A percentile compares a stretch with the other conserved stretches of the same genome.
Conservation (phyloP, 1,139 yeast genomes). For the Geotrichum histeridarum region DNA sequence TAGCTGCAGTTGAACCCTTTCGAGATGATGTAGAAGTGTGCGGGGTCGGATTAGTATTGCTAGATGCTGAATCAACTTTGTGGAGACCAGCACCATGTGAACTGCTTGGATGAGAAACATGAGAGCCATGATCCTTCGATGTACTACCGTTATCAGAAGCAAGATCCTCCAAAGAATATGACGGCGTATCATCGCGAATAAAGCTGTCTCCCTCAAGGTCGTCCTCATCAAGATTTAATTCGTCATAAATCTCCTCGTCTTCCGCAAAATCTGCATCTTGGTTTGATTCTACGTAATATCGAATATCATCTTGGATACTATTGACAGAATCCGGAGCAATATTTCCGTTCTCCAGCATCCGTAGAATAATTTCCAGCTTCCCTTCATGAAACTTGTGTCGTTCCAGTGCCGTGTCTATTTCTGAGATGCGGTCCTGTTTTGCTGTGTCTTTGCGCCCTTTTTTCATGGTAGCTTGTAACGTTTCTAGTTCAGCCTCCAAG, state of each 20-base stretch:
- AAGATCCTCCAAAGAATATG: slow-evolving; percentile 36
- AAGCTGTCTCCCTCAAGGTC: slow-evolving; percentile 43
- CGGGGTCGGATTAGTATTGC: neutral
- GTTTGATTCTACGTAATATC: slow-evolving; percentile 88
- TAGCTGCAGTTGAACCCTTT: slow-evolving; percentile 27
- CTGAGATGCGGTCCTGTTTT: slow-evolving; percentile 56
- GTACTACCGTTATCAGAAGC: slow-evolving; percentile 33
- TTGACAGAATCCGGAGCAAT: slow-evolving; percentile 77
- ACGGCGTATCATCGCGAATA: slow-evolving; percentile 32
- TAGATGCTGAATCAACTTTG: neutral
- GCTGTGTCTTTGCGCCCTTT: slow-evolving; percentile 54
- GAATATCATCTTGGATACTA: slow-evolving; percentile 82
- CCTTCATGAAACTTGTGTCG: slow-evolving; percentile 77
- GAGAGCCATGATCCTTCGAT: slow-evolving; percentile 4
- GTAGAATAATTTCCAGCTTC: slow-evolving; percentile 70
- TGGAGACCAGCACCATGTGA: slow-evolving; percentile 1
- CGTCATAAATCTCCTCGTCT: slow-evolving; percentile 90
- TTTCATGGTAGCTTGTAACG: slow-evolving; percentile 48
- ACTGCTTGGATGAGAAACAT: neutral
- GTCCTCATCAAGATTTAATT: slow-evolving; percentile 68
- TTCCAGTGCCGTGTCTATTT: slow-evolving; percentile 58
- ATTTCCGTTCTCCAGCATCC: slow-evolving; percentile 76
- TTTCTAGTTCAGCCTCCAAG: slow-evolving; percentile 72
- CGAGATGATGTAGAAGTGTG: slow-evolving; percentile 4
- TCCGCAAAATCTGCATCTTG: slow-evolving; percentile 95